Evolutionary conservation across 805 yeast species (phyloP).

Genomic region (Hanseniaspora mollemarum): DNA sequence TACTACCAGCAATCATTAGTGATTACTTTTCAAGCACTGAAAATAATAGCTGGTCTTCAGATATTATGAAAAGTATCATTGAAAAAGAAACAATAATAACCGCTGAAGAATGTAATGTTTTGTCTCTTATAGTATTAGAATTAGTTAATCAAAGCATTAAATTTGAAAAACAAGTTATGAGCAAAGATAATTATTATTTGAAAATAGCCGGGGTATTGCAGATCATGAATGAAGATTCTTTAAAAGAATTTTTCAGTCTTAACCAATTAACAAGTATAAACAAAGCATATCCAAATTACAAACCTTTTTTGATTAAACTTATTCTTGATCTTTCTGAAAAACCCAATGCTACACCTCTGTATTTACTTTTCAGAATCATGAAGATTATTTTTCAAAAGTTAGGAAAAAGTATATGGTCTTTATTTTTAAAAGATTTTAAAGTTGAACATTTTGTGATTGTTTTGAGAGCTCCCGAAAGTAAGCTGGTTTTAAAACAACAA

Average conservation of each 20-base stretch:
- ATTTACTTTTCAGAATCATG: constrained; percentile 45
- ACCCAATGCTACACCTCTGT: constrained; percentile 31
- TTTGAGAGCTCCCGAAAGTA: constrained; percentile 27
- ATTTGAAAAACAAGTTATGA: background rate
- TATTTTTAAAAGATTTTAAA: constrained; percentile 39
- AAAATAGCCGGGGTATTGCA: constrained; percentile 26
- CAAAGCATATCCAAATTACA: constrained; percentile 19
- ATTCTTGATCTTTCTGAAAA: constrained; percentile 17
- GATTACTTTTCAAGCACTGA: background rate
- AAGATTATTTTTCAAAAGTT: constrained; percentile 35
- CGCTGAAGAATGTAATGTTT: background rate
- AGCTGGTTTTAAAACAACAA: constrained; percentile 15
- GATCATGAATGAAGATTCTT: constrained; percentile 23
- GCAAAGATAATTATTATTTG: constrained; percentile 22
- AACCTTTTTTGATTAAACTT: constrained; percentile 6
- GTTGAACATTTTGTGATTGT: constrained; percentile 49
- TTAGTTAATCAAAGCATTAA: background rate
- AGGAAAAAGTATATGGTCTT: constrained; percentile 42
- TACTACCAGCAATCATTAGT: constrained; percentile 2
- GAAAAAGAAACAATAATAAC: background rate
- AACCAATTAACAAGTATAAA: constrained; percentile 26
- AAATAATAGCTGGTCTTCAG: background rate
- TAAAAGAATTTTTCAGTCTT: constrained; percentile 26
- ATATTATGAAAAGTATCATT: background rate
- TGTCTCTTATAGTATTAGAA: background rate